Conservation (phyloP, 495 filamentous ascomycete species). For the Beverwykella pulmonaria region DNA sequence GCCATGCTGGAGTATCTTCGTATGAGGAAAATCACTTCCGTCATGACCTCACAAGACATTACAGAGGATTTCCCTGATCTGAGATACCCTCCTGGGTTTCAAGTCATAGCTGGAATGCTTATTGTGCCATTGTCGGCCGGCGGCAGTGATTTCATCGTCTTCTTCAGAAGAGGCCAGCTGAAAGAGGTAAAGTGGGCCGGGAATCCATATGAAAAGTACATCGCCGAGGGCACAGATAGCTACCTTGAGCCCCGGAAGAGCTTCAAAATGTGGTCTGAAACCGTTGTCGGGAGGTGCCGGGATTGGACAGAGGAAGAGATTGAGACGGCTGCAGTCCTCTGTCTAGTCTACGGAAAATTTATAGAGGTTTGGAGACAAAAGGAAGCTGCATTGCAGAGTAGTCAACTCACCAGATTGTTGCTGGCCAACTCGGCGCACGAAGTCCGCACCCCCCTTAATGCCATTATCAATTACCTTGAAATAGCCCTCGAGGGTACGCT, state of each 20-base stretch:
- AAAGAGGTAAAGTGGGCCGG: conserved; percentile 90
- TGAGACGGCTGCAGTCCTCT: conserved; percentile 86
- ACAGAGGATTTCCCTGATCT: conserved; percentile 80
- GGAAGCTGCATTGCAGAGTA: conserved; percentile 80
- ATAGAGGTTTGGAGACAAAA: conserved; percentile 94
- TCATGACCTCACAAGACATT: conserved; percentile 78
- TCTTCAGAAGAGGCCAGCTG: conserved; percentile 79
- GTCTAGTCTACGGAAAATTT: conserved; percentile 88
- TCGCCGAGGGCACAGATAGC: conserved; percentile 66
- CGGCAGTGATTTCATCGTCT: conserved; percentile 86
- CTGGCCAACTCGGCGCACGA: conserved; percentile 94
- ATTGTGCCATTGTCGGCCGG: conserved; percentile 79
- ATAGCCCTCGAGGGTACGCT: conserved; percentile 86
- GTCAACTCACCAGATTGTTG: conserved; percentile 75
- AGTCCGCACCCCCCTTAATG: conserved; percentile 90
- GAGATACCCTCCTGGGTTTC: conserved; percentile 77
- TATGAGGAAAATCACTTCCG: conserved; percentile 73
- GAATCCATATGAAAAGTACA: conserved; percentile 83
- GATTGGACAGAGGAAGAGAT: conserved; percentile 79
- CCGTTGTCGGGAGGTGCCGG: conserved; percentile 70
- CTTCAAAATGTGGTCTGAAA: conserved; percentile 77
- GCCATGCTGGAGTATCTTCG: conserved; percentile 86
- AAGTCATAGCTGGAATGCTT: conserved; percentile 76
- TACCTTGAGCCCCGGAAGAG: conserved; percentile 77
- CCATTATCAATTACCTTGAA: conserved; percentile 95